Percentiles rank a stretch among this genome's conserved stretches.
Conservation (phyloP, 257 asterid species). For the Lycium ferocissimum region DNA sequence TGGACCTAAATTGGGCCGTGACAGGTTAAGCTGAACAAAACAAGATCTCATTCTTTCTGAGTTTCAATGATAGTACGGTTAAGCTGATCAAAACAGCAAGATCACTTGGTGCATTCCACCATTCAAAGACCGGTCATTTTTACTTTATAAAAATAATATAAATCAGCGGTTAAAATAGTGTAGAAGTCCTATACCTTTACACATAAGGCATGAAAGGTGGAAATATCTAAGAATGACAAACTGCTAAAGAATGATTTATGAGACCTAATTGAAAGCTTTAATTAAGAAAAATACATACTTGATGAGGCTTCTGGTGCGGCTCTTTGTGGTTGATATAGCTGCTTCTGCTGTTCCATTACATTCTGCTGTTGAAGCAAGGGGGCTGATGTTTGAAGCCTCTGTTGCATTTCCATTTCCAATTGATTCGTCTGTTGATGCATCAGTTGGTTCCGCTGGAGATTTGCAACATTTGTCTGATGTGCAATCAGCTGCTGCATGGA, state of each 20-base stretch:
- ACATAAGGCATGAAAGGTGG: not conserved
- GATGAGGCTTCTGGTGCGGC: conserved; percentile 70
- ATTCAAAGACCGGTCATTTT: not conserved
- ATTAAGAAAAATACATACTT: conserved; percentile 55
- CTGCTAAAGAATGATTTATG: not conserved
- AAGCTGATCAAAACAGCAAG: not conserved
- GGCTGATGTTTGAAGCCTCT: conserved; percentile 74
- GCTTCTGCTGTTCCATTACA: conserved; percentile 81
- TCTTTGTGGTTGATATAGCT: conserved; percentile 78
- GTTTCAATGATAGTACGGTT: conserved; percentile 12
- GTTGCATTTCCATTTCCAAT: conserved; percentile 78
- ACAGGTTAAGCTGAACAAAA: too few relatives aligned
- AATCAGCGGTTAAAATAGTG: not conserved
- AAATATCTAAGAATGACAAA: conserved; percentile 11
- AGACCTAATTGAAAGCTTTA: conserved; percentile 29
- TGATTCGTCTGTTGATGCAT: conserved; percentile 71
- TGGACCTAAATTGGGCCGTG: too few relatives aligned
- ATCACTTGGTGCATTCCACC: conserved; percentile 1
- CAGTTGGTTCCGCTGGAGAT: conserved; percentile 80
- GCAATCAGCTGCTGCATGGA: conserved; percentile 63
- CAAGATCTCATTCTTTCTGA: conserved; percentile 37
- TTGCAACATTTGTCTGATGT: conserved; percentile 67
- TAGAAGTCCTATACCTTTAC: not conserved
- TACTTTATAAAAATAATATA: not conserved
- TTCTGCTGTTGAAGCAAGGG: conserved; percentile 82